Evolutionary conservation across 1,284 basidiomycete genomes (phyloP), one percentile per base, ranked within the genome.

Genomic region (Stygiomarasmius scandens): DNA sequence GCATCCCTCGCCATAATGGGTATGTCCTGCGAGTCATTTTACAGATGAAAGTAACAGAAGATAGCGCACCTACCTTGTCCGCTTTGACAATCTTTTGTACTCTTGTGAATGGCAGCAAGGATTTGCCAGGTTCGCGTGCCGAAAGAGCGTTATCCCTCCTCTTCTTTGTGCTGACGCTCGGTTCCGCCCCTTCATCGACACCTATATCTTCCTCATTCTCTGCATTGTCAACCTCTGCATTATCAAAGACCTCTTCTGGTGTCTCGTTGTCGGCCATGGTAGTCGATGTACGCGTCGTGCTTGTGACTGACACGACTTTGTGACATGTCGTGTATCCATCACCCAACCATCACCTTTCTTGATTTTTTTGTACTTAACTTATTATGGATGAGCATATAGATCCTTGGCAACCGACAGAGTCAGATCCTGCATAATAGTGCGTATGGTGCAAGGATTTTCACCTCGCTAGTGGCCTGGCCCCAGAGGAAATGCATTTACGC

Each of bases 11-110:
- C 84, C 3, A 92, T 77, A 47, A 85, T 84, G 0, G 87, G 84
- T 54, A 93, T 79, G 41, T 92, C 90, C 89, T 92, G 41, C 32
- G 41, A 20, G 41, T 36, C 34, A 44, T 49, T 29, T 24, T 36
- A 24, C 8, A 27, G 22, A 11, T 20, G 9, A 20, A 6, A 32
- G 29, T 12, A 34, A 50, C 19, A 49, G 27, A 20, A 12, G 14
- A 48, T 47, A 51, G 16, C 14, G 36, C 47, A 57, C 72, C 52
- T 58, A 83, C 89, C 77, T 86, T 89, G 70, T 93, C 90, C 14
- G 86, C 90, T 66, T 90, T 93, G 61, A 92, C 79, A 36, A 93
- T 90, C 71, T 80, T 87, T 66, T 90, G 89, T 29, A 93, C 89
- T 63, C 87, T 81, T 4, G 87, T 77, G 58, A 89, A 77, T 1